Evolutionary conservation across 106 monocot genomes (phyloP), one percentile per base, ranked within the genome.

Genomic region (Xerophyta viscosa): DNA sequence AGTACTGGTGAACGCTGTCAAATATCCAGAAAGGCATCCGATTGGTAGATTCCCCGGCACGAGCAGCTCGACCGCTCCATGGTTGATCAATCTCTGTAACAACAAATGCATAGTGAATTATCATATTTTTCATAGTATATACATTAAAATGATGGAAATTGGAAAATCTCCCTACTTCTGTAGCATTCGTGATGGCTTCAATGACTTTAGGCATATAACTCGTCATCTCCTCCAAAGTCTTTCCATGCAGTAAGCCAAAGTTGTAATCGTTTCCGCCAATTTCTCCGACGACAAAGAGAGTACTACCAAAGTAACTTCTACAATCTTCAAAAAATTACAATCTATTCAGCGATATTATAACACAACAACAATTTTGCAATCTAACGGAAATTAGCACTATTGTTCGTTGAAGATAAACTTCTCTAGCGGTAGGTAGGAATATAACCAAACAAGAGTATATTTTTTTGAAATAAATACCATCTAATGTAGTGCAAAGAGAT

Each of bases 231-330:
- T 56, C 20, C 0, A 62, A 10, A 1, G 28, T 14, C 13, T 37
- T 52, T 31, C 29, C 24, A 3, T 11, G 14, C 7, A 64, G 28
- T 42, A 78, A 61, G 0, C 56, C 63, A 12, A 64, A 56, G 24
- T 68, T 75, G 31, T 68, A 78, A 33, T 84, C 78, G 20, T 84
- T 84, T 0, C 61, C 71, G 25, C 84, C 84, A 1, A 78, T 78
- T 56, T 78, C 78, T 10, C 84, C 84, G 13, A 84, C 63, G 5
- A 75, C n/a, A 31, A 84, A 57, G 14, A 82, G 58, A 19, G 65
- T 23, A 52, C 47, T 2, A 25, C 20, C 71, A 71, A 2, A 39
- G 64, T 6, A n/a, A n/a, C n/a, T n/a, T n/a, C n/a, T n/a, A n/a
- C n/a, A n/a, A n/a, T n/a, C n/a, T n/a, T n/a, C n/a, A n/a, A n/a